Percentiles rank a stretch among this genome's conserved stretches.
Evolutionary conservation across 345 rosid genomes (phyloP).

Genomic region (Capsella bursapastoris): DNA sequence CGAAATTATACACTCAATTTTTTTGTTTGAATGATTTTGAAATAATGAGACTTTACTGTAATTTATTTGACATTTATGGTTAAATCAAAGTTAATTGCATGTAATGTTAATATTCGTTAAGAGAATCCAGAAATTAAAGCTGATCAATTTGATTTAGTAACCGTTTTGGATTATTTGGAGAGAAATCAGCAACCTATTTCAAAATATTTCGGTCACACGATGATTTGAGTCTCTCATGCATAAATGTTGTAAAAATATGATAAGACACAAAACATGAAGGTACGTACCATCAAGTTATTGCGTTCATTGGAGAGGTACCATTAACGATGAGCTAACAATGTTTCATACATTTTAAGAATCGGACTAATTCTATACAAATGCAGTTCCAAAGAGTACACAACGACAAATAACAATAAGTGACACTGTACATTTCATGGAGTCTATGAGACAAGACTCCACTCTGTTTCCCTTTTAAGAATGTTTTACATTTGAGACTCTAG

Average conservation of each 20-base stretch:
- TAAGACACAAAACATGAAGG: too few species aligned
- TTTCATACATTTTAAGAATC: slow-evolving; percentile 18
- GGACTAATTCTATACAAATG: slow-evolving; percentile 34
- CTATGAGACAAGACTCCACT: slow-evolving; percentile 24
- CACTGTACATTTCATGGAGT: slow-evolving; percentile 36
- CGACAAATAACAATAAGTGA: slow-evolving; percentile 22
- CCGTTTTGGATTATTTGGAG: slow-evolving; percentile 11
- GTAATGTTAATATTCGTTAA: background rate
- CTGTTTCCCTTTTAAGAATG: background rate
- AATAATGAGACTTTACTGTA: slow-evolving; percentile 10
- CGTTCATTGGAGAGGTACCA: background rate
- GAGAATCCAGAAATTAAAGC: background rate
- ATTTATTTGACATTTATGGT: background rate
- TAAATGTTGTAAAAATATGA: too few species aligned
- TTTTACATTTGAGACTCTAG: slow-evolving; percentile 59
- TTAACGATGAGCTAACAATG: slow-evolving; percentile 2
- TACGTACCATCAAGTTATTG: background rate
- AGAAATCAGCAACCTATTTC: slow-evolving; percentile 8
- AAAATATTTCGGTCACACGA: background rate
- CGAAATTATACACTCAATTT: background rate
- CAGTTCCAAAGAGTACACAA: slow-evolving; percentile 20
- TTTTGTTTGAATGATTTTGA: slow-evolving; percentile 6
- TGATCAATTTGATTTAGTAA: slow-evolving; percentile 2
- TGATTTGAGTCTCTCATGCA: background rate
- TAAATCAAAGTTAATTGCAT: background rate